Evolutionary conservation across 2,329 filamentous ascomycete genomes (phyloP).

Genomic region (Thelonectria blattea): DNA sequence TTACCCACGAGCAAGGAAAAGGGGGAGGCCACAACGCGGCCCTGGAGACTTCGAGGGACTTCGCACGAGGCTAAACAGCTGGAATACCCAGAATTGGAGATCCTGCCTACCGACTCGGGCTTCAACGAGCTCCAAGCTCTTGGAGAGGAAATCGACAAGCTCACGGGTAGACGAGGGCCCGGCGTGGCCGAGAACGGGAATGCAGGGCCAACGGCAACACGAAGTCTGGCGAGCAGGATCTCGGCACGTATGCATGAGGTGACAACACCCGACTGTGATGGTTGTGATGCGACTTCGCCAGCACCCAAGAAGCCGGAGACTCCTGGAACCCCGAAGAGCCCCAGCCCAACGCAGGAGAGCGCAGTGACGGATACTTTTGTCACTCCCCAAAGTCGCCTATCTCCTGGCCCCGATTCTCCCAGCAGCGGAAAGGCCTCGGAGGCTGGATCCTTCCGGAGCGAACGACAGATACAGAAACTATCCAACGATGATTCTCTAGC

Average conservation of each 20-base stretch:
- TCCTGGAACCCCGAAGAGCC: slow-evolving; percentile 23
- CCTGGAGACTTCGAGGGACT: background rate
- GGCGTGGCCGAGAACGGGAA: background rate
- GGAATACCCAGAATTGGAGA: slow-evolving; percentile 36
- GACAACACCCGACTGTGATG: slow-evolving; percentile 12
- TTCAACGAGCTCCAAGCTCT: slow-evolving; percentile 31
- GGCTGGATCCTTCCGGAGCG: background rate
- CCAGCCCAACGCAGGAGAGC: slow-evolving; percentile 23
- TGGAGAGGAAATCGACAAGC: slow-evolving; percentile 27
- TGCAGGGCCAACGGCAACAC: slow-evolving; percentile 18
- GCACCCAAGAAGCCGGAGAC: background rate
- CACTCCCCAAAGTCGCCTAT: slow-evolving; percentile 32
- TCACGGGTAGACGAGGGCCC: slow-evolving; percentile 20
- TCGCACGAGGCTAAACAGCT: slow-evolving; percentile 13
- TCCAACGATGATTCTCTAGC: background rate
- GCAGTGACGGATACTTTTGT: slow-evolving; percentile 30
- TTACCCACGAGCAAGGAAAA: slow-evolving; percentile 2
- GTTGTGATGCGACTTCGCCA: slow-evolving; percentile 2
- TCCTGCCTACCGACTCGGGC: slow-evolving; percentile 31
- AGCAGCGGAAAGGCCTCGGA: background rate
- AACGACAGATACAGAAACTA: background rate
- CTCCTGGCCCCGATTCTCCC: background rate
- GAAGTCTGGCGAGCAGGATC: slow-evolving; percentile 29
- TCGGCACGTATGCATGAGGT: slow-evolving; percentile 28
- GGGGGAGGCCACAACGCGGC: background rate